Conservation (phyloP, 1,284 basidiomycete species). For the Phlebopus sp. region DNA sequence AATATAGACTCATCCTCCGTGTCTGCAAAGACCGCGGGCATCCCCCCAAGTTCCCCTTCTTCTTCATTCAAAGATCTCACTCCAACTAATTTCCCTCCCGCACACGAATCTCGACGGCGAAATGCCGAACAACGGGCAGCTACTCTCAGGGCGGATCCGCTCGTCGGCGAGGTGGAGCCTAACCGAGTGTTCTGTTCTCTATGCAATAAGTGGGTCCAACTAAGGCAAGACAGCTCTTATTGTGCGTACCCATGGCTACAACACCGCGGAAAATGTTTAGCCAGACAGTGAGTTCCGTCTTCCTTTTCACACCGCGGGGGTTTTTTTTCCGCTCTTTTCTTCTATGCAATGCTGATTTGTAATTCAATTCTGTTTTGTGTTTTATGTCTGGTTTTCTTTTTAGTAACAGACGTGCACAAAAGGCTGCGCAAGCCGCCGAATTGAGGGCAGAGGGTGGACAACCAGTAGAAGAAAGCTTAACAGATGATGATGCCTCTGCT, state of each 20-base stretch:
- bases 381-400: conserved; percentile 6
- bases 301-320: conserved; percentile 11
- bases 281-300: conserved; percentile 52
- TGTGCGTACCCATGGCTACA: conserved; percentile 77
- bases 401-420: conserved; percentile 51
- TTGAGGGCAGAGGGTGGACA: conserved; percentile 27
- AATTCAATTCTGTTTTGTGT: conserved; percentile 9
- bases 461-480: conserved; percentile 25
- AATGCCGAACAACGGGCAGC: conserved; percentile 75
- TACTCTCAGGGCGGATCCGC: conserved; percentile 57
- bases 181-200: conserved; percentile 71
- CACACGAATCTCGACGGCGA: conserved; percentile 61
- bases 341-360: conserved; percentile 3
- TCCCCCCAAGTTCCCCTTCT: conserved; percentile 30
- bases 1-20: conserved; percentile 9
- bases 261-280: conserved; percentile 69
- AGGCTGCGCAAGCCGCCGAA: conserved; percentile 36
- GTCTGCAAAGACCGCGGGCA: conserved; percentile 12
- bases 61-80: conserved; percentile 51
- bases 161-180: conserved; percentile 66
- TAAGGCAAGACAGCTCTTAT: conserved; percentile 68
- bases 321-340: conserved; percentile 5
- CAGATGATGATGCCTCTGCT: conserved; percentile 26
- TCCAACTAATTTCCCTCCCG: conserved; percentile 46
- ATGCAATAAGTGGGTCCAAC: conserved; percentile 76